phyloP scores from a whole-genome alignment of 495 filamentous ascomycete genomes.

The Podospora comata region DNA sequence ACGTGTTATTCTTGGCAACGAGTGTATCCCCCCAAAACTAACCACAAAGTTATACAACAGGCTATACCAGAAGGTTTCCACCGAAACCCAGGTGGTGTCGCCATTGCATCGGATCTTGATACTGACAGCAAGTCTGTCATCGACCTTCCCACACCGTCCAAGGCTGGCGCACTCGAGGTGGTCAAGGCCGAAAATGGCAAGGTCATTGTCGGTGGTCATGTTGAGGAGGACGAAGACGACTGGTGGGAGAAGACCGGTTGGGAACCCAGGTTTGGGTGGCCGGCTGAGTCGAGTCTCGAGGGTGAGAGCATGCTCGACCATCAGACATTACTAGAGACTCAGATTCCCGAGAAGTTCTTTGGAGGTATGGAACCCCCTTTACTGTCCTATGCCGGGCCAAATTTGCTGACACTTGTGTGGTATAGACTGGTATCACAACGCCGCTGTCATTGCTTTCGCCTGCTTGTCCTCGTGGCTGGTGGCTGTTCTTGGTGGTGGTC shows the following conservation, averaged over 20 bases:
- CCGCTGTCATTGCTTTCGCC: conserved; percentile 86
- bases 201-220: conserved; percentile 27
- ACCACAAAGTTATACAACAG: conserved; percentile 27
- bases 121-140: conserved; percentile 66
- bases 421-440: conserved; percentile 97
- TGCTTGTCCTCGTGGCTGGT: conserved; percentile 88
- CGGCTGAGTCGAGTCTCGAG: conserved; percentile 47
- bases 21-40: conserved; percentile 12
- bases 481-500: conserved; percentile 81
- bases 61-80: conserved; percentile 57
- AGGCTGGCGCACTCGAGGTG: conserved; percentile 57
- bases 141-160: conserved; percentile 72
- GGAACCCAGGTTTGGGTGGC: conserved; percentile 77
- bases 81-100: conserved; percentile 63
- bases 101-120: conserved; percentile 71
- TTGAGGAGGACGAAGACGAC: conserved; percentile 56
- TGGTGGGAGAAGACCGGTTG: conserved; percentile 74
- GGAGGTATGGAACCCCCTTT: conserved; percentile 58
- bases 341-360: conserved; percentile 84
- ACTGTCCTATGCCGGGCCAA: background rate
- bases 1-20: conserved; percentile 39
- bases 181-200: conserved; percentile 29
- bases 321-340: conserved; percentile 78
- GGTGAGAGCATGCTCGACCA: conserved; percentile 77
- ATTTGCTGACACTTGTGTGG: background rate